Evolutionary conservation across 306 rosid genomes (phyloP), one percentile per base, ranked within the genome.

Genomic region (Trifolium dubium): DNA sequence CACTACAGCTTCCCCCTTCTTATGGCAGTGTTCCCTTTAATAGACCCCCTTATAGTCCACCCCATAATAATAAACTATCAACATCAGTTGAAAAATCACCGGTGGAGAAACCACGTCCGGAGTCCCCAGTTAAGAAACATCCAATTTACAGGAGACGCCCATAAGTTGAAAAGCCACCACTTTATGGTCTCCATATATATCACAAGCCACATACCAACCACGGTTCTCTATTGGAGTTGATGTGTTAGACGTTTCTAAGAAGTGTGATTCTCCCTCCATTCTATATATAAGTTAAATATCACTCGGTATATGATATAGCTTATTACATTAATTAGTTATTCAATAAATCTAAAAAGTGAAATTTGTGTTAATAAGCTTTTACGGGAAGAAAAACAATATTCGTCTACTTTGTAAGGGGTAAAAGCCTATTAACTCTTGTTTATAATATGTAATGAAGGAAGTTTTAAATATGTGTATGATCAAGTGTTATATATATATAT

Each of bases 71-170:
- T 4, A 10, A 10, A 10, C 11, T 12, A 43, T 14, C 47, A 2
- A 12, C 46, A 0, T 11, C 46, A 0, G 13, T 40, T 1, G 23
- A 23, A 23, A 23, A 0, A 23, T 23, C 46, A 1, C 67, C 14
- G 1, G 0, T 34, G 0, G 30, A 35, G 4, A 15, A 32, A 0
- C 44, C 44, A 1, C 28, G n/a, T 0, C 0, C 10, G 0, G 4
- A 55, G 14, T n/a, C 62, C 4, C 67, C 28, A 1, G 5, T 31
- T 0, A 10, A 59, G 0, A 6, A 12, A 0, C 40, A 40, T 1
- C 64, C 28, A 0, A 1, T 35, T 0, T n/a, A 63, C 2, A 63
- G 1, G 1, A 23, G 23, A 23, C 23, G 23, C 23, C 67, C 67
- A 7, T 41, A 41, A 1, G 3, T 61, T 0, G 11, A 61, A 6